Evolutionary conservation across 768 basidiomycete species (phyloP).

Genomic region (Trametes maxima): DNA sequence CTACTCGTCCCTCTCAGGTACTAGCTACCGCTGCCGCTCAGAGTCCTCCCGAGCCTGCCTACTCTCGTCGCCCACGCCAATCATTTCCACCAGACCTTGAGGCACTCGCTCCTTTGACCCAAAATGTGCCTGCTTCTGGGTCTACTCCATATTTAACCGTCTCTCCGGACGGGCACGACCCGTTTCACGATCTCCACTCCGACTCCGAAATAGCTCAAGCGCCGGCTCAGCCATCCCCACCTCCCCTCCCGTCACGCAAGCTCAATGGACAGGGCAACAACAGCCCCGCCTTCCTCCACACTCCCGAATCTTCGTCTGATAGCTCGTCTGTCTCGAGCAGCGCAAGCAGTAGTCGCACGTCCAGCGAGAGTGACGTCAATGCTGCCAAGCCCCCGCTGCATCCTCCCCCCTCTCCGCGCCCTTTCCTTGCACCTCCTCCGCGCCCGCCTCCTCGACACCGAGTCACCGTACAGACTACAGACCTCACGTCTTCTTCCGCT

Average conservation of each 20-base stretch:
- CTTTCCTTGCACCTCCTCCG: slow-evolving; percentile 24
- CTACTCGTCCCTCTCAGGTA: slow-evolving; percentile 9
- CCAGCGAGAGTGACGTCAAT: slow-evolving; percentile 41
- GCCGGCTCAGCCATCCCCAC: not conserved
- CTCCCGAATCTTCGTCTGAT: slow-evolving; percentile 18
- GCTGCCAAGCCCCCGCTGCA: slow-evolving; percentile 23
- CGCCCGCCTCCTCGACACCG: slow-evolving; percentile 29
- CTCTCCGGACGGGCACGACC: slow-evolving; percentile 10
- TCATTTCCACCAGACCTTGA: not conserved
- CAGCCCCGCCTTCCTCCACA: slow-evolving; percentile 3
- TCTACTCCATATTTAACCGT: slow-evolving; percentile 5
- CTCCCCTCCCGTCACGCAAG: slow-evolving; percentile 19
- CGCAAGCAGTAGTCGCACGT: slow-evolving; percentile 39
- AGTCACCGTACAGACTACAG: slow-evolving; percentile 4
- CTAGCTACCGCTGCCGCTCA: not conserved
- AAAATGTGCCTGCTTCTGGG: not conserved
- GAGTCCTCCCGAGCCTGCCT: slow-evolving; percentile 4
- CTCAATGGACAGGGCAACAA: slow-evolving; percentile 4
- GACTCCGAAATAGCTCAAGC: slow-evolving; percentile 8
- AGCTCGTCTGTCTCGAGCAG: slow-evolving; percentile 32
- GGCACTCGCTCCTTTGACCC: slow-evolving; percentile 13
- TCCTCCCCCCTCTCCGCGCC: slow-evolving; percentile 22
- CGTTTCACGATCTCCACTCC: slow-evolving; percentile 14
- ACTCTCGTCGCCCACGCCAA: slow-evolving; percentile 4
- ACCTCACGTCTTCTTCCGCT: slow-evolving; percentile 20